Percentiles rank a stretch among this genome's conserved stretches.
Conservation (phyloP, 495 filamentous ascomycete species). For the Penicillium roqueforti region DNA sequence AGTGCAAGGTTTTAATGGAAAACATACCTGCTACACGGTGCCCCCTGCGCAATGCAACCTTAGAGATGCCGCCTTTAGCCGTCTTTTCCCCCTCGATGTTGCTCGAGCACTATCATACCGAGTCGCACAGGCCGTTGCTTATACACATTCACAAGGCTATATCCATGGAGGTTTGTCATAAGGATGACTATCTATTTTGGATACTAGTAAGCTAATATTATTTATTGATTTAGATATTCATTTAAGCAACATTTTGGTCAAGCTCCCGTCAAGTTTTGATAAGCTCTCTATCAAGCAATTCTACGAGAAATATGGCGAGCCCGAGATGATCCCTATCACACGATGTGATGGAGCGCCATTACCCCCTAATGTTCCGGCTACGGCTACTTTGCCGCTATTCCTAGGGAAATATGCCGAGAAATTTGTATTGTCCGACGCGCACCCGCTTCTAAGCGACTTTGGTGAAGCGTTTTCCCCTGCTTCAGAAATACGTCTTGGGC, state of each 20-base stretch:
- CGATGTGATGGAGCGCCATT: conserved; percentile 14
- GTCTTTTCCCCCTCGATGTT: conserved; percentile 29
- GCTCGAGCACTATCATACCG: conserved; percentile 26
- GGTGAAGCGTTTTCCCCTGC: conserved; percentile 31
- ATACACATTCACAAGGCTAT: conserved; percentile 34
- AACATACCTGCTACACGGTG: conserved; percentile 27
- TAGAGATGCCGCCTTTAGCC: conserved; percentile 23
- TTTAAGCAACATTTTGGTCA: conserved; percentile 34
- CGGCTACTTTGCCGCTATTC: conserved; percentile 28
- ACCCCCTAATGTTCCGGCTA: conserved; percentile 20
- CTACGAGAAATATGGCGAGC: conserved; percentile 16
- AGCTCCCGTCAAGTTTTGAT: conserved; percentile 30
- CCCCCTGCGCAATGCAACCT: conserved; percentile 26
- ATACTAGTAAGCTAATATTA: conserved; percentile 2
- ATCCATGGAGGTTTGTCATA: conserved; percentile 30
- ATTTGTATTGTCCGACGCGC: conserved; percentile 25
- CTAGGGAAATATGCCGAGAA: conserved; percentile 30
- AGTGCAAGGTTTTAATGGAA: conserved; percentile 30
- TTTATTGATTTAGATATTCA: conserved; percentile 31
- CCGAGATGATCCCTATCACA: conserved; percentile 17
- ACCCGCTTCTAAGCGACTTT: conserved; percentile 30
- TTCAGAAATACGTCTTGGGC: conserved; percentile 18
- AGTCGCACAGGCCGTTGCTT: conserved; percentile 25
- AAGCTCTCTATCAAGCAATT: conserved; percentile 14
- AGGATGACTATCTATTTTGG: background rate